These are phyloP conservation scores for Emmonsia crescens DNA, from an alignment of 2,329 filamentous ascomycete species.

Conservation along the genomic window DNA sequence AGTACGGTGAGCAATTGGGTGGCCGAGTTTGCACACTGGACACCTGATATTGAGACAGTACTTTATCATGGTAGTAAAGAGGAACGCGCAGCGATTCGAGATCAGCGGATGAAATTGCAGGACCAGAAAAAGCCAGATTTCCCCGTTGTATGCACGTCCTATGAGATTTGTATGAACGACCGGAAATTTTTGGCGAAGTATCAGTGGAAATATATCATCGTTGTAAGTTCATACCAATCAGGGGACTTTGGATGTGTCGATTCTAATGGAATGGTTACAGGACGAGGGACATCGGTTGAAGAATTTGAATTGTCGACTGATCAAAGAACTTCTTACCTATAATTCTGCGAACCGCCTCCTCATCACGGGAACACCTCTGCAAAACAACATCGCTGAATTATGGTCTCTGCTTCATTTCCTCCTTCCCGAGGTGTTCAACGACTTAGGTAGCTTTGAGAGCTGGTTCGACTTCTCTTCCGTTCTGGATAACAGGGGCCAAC, in stretches of 20 bases:
- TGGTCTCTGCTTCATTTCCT: slow-evolving; percentile 95
- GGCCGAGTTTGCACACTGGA: slow-evolving; percentile 85
- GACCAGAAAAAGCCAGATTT: slow-evolving; percentile 62
- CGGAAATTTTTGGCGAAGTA: slow-evolving; percentile 69
- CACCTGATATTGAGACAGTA: slow-evolving; percentile 74
- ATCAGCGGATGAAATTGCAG: slow-evolving; percentile 54
- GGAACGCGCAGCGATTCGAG: slow-evolving; percentile 65
- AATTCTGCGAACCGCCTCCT: slow-evolving; percentile 81
- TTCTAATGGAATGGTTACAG: slow-evolving; percentile 30
- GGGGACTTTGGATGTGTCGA: background rate
- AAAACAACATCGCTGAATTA: slow-evolving; percentile 89
- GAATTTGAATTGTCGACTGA: slow-evolving; percentile 86
- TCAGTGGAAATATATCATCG: slow-evolving; percentile 96
- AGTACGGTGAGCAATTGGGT: slow-evolving; percentile 95
- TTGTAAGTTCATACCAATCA: slow-evolving; percentile 42
- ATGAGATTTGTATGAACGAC: slow-evolving; percentile 92
- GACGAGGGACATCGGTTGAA: slow-evolving; percentile 97
- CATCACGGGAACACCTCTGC: slow-evolving; percentile 87
- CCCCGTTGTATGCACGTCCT: slow-evolving; percentile 86
- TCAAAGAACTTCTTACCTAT: slow-evolving; percentile 79
- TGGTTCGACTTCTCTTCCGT: slow-evolving; percentile 98
- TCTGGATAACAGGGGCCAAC: slow-evolving; percentile 67
- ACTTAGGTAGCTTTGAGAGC: slow-evolving; percentile 81
- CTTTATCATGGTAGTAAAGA: slow-evolving; percentile 81
- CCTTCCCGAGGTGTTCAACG: slow-evolving; percentile 82